Base-by-base conservation (phyloP, 352 stramenopile genomes). In the Peronospora destructor region DNA sequence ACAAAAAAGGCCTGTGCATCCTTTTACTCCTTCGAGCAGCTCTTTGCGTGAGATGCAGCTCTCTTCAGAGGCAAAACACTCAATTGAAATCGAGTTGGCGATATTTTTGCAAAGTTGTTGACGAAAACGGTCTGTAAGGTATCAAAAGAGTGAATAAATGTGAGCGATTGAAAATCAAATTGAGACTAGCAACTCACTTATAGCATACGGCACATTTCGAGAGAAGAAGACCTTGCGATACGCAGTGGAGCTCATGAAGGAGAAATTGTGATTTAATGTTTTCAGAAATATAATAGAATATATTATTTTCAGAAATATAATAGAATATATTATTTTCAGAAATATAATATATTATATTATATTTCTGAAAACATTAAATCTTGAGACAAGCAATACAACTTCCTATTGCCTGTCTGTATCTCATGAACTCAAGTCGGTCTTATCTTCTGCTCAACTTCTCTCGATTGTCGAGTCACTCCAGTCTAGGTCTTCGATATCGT, bases 161-260 rank as follows among this genome's bases (percentile, higher is more conserved):
- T 10, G 13, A 30, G 10, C n/a, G 17, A 33, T 9, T 11, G 11
- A 44, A 21, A 21, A 21, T 21, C 3, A 4, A 1, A 13, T 7
- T 23, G 16, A 8, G n/a, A n/a, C 4, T 19, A 45, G 7, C 13
- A 30, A 53, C 63, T 41, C 40, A 88, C 77, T 73, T 21, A 86
- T 61, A 12, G 75, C 74, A 52, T 85, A 86, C 5, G 77, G 74
- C 35, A 88, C 71, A 49, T 70, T 71, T 34, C 75, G 73, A n/a
- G 77, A 81, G 59, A 88, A 82, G 49, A 88, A 81, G 13, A 88
- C 73, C 51, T 77, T 73, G 43, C 45, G 35, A 14, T 75, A 59
- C 53, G 40, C 34, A 11, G 37, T 23, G 11, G 57, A 55, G 49
- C 39, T 60, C 56, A 66, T 66, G 41, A 11, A 32, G 26, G 26